phyloP scores from a whole-genome alignment of 192 early-diverging fungal species.

The Gryganskiella cystojenkinii region DNA sequence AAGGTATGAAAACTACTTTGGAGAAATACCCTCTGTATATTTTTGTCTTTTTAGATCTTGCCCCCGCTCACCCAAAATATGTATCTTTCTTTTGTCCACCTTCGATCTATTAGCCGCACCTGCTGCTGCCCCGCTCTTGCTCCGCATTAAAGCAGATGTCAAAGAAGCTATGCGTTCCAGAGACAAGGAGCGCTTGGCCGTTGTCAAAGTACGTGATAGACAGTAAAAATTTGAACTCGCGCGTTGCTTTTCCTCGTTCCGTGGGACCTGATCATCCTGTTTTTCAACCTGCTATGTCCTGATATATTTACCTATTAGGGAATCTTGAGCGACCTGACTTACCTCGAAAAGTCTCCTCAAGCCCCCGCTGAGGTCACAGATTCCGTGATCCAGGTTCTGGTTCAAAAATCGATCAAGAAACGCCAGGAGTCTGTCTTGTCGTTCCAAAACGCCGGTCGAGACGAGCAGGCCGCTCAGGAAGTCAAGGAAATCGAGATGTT shows the following conservation, averaged over 20 bases:
- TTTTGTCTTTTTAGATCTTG: not conserved
- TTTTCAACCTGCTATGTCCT: too few relatives aligned
- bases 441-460: slow-evolving; percentile 73
- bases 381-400: slow-evolving; percentile 68
- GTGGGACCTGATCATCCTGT: too few relatives aligned
- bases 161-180: slow-evolving; percentile 84
- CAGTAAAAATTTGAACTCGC: too few relatives aligned
- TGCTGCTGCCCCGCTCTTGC: slow-evolving; percentile 34
- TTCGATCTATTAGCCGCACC: slow-evolving; percentile 17
- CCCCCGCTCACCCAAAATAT: not conserved
- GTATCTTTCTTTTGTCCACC: not conserved
- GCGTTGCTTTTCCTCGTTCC: too few relatives aligned
- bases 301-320: too few relatives aligned
- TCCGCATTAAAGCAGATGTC: slow-evolving; percentile 77
- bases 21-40: not conserved
- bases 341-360: slow-evolving; percentile 74
- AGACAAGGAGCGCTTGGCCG: slow-evolving; percentile 65
- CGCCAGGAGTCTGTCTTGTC: slow-evolving; percentile 79
- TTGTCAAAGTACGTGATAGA: slow-evolving; percentile 51
- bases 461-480: slow-evolving; percentile 81
- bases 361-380: slow-evolving; percentile 61
- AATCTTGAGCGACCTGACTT: slow-evolving; percentile 82
- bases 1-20: too few relatives aligned
- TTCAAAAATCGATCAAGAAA: slow-evolving; percentile 86
- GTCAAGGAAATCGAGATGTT: slow-evolving; percentile 75